Base-by-base conservation (phyloP, 2,329 filamentous ascomycete species). In the Penicillium frequentans region DNA sequence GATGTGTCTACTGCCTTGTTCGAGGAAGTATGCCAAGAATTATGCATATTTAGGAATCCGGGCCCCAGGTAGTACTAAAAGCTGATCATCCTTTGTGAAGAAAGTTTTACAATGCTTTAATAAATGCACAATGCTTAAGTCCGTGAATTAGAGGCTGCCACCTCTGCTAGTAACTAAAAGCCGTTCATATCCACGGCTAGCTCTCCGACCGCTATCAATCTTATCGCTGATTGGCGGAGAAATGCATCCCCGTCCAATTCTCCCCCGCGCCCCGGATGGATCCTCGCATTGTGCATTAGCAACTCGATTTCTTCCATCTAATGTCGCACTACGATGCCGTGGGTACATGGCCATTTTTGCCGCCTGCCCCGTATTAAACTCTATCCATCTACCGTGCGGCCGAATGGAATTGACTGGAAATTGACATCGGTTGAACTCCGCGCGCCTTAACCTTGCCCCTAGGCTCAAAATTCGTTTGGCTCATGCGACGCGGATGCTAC, bases 161-260 rank as follows among this genome's bases (percentile, higher is more conserved):
- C 14, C 16, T 19, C 35, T 19, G 8, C n/a, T 37, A 16, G 6
- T 3, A 37, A 37, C 26, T 19, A 6, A 5, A 19, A 19, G 9
- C 10, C 31, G n/a, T 10, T 19, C 3, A 10, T 19, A n/a, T 39
- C 14, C 29, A n/a, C 47, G 47, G 23, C 11, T 29, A 29, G 48
- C 23, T 42, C 48, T 19, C 33, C 33, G 48, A 42, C 21, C 33
- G 42, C 43, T 35, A 24, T 35, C 11, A 21, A 27, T 26, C 52
- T 48, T 9, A 44, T 26, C n/a, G n/a, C 24, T 70, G 58, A 73
- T 73, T 73, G 70, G 70, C 67, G 70, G 70, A 73, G 64, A 66
- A 73, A 71, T 62, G 44, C 49, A 52, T 52, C 57, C 39, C 64
- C 62, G 64, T 61, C 53, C 52, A 42, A 43, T 24, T 44, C 49